phyloP scores from a whole-genome alignment of 2,329 filamentous ascomycete species.

The Cercospora berteroae region DNA sequence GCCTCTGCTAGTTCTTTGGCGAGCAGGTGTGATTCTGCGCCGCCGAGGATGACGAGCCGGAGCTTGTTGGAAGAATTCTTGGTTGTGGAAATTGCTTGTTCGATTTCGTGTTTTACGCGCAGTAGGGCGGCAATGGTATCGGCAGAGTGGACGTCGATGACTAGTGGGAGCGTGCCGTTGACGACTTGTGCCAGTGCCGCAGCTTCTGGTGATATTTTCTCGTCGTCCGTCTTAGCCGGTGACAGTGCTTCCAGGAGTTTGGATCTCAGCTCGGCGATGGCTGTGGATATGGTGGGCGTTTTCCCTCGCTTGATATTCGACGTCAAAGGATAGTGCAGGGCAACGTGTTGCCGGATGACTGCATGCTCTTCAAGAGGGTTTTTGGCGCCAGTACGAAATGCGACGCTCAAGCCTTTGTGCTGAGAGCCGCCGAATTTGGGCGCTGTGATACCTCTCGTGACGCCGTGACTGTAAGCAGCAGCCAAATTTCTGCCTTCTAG shows the following conservation, averaged over 20 bases:
- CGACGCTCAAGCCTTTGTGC: slow-evolving; percentile 41
- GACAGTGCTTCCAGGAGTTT: slow-evolving; percentile 56
- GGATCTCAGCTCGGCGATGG: slow-evolving; percentile 52
- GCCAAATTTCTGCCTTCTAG: slow-evolving; percentile 43
- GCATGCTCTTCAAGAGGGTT: slow-evolving; percentile 37
- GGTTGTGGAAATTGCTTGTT: slow-evolving; percentile 38
- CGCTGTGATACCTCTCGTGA: slow-evolving; percentile 42
- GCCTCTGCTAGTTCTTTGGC: slow-evolving; percentile 59
- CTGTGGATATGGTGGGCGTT: slow-evolving; percentile 54
- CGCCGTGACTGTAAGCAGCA: slow-evolving; percentile 40
- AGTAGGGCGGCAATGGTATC: slow-evolving; percentile 61
- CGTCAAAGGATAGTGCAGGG: slow-evolving; percentile 53
- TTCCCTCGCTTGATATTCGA: slow-evolving; percentile 46
- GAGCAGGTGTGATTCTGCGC: slow-evolving; percentile 61
- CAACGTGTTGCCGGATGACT: slow-evolving; percentile 42
- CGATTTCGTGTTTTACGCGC: slow-evolving; percentile 58
- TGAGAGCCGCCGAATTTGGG: slow-evolving; percentile 34
- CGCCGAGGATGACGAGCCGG: slow-evolving; percentile 60
- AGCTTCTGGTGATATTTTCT: slow-evolving; percentile 52
- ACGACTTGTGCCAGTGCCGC: slow-evolving; percentile 47
- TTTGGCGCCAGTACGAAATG: slow-evolving; percentile 39
- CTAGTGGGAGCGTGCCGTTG: slow-evolving; percentile 54
- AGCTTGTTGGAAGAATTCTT: slow-evolving; percentile 36
- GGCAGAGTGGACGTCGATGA: slow-evolving; percentile 60
- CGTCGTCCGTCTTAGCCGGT: slow-evolving; percentile 27